Evolutionary conservation across 2,329 filamentous ascomycete species (phyloP).

Genomic region (Eurotiales sp.): DNA sequence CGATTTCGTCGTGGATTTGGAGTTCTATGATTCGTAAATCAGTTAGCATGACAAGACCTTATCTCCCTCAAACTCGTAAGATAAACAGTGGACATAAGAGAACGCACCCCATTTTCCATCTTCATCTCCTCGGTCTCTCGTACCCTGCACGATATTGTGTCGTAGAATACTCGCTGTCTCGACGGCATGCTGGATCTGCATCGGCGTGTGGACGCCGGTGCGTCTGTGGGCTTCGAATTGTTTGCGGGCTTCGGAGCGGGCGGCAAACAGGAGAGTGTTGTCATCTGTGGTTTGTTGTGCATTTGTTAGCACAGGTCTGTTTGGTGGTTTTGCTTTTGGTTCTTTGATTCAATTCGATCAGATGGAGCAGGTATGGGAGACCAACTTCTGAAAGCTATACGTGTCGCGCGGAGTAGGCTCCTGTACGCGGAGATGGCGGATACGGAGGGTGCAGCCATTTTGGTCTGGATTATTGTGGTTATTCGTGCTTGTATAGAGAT

Average conservation of each 20-base stretch:
- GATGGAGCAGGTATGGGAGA: constrained; percentile 4
- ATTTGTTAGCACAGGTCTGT: not conserved
- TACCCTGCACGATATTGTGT: constrained; percentile 85
- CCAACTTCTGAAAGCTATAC: constrained; percentile 77
- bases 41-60: constrained; percentile 13
- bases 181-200: constrained; percentile 72
- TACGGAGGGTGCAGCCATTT: constrained; percentile 31
- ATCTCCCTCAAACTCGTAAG: not conserved
- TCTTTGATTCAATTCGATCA: not conserved
- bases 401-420: constrained; percentile 72
- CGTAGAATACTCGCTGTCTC: constrained; percentile 76
- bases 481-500: not conserved
- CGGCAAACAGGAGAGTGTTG: constrained; percentile 61
- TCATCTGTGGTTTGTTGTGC: constrained; percentile 58
- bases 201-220: constrained; percentile 56
- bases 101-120: constrained; percentile 33
- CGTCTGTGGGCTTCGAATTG: constrained; percentile 67
- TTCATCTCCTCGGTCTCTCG: constrained; percentile 35
- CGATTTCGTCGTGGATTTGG: constrained; percentile 84
- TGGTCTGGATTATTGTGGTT: not conserved
- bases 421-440: constrained; percentile 76
- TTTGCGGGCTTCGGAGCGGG: constrained; percentile 66
- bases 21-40: constrained; percentile 58
- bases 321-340: not conserved
- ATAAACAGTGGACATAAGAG: not conserved